Conservation (phyloP, 805 yeast species). For the Lipomyces kockii region DNA sequence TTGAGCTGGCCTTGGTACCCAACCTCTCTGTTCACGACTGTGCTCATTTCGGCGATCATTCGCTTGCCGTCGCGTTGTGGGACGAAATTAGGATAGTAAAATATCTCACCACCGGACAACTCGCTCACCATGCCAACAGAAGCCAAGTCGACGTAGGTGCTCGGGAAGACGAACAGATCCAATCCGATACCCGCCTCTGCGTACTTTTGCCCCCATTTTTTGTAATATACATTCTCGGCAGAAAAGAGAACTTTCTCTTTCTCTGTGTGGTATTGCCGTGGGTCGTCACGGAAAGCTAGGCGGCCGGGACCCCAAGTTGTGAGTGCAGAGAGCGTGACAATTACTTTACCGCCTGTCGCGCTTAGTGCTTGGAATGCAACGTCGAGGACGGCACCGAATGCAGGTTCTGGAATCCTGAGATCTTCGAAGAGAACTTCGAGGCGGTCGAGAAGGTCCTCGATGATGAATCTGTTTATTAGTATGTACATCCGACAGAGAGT, state of each 20-base stretch:
- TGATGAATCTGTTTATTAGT: slow-evolving; percentile 49
- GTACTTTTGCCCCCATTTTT: slow-evolving; percentile 60
- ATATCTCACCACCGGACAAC: slow-evolving; percentile 72
- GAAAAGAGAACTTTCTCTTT: slow-evolving; percentile 58
- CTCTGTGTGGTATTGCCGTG: slow-evolving; percentile 43
- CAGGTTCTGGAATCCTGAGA: slow-evolving; percentile 59
- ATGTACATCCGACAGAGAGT: neutral
- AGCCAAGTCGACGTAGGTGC: slow-evolving; percentile 69
- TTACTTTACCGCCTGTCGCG: slow-evolving; percentile 75
- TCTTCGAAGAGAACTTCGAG: slow-evolving; percentile 55
- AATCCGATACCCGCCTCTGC: slow-evolving; percentile 67
- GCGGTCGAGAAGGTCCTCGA: slow-evolving; percentile 68
- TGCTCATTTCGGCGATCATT: slow-evolving; percentile 56
- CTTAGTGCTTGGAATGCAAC: slow-evolving; percentile 68
- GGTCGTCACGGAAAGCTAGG: slow-evolving; percentile 45
- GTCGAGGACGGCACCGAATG: slow-evolving; percentile 78
- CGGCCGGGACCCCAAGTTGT: slow-evolving; percentile 86
- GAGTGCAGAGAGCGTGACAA: slow-evolving; percentile 64
- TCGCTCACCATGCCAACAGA: slow-evolving; percentile 68
- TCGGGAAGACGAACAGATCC: slow-evolving; percentile 73
- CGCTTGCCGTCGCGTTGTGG: slow-evolving; percentile 70
- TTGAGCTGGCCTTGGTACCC: slow-evolving; percentile 86
- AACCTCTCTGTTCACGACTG: slow-evolving; percentile 51
- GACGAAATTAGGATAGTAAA: slow-evolving; percentile 68
- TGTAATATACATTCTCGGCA: slow-evolving; percentile 66